Evolutionary conservation across 2,329 filamentous ascomycete species (phyloP), one percentile per base, ranked within the genome.

Genomic region (Colletotrichum sp.): DNA sequence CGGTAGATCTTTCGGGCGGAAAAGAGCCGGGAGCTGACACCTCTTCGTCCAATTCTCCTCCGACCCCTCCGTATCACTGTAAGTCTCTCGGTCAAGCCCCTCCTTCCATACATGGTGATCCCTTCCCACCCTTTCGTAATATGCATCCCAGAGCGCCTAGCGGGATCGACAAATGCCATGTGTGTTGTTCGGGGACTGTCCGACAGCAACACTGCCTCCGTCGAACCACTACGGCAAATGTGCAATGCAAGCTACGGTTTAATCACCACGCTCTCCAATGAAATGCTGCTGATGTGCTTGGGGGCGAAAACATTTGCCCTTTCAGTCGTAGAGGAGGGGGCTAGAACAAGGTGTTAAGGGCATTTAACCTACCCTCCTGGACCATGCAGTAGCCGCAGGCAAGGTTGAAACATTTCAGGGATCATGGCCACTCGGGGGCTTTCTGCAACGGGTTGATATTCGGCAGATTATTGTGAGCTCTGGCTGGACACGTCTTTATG

Each of bases 341-440:
- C 16, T 52, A 6, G 39, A 24, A 32, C 18, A 49, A 34, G 65
- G 24, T 49, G 18, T 21, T 24, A 3, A 36, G 65, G 36, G 21
- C 59, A 70, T 18, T 44, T 44, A 60, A 55, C 28, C 67, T 34
- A 59, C 67, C 12, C 18, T 55, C 21, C 52, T 30, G 16, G 34
- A 52, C 69, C 36, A 15, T 55, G 57, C 55, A n/a, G 24, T 34
- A 36, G 64, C 30, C 26, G 57, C 16, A 39, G 36, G 34, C 13
- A 67, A 32, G 39, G 60, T 32, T 69, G 70, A 76, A 73, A 69
- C 69, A 34, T 18, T 64, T 13, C 55, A 73, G 55, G 64, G 73
- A 67, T 73, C 62, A 55, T 57, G 69, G 69, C 26, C 32, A 9
- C 21, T 67, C 68, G 62, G 62, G 34, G 36, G 18, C 34, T 75